Percentiles rank a stretch among this genome's conserved stretches.
Evolutionary conservation across 257 asterid genomes (phyloP).

Genomic region (Nicotiana tabacum): DNA sequence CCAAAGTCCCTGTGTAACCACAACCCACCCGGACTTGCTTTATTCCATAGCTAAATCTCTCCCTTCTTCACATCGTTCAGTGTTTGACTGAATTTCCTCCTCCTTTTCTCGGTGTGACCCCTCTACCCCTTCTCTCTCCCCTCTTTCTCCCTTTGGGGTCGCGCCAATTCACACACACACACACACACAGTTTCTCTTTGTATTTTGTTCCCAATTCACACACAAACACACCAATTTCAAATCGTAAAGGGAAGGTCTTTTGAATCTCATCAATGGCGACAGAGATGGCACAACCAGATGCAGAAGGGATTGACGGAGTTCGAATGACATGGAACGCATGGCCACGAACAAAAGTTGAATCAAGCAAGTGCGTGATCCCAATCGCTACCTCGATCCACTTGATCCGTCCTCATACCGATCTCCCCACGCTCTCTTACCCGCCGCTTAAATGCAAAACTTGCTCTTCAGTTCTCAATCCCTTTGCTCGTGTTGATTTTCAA

Average conservation of each 20-base stretch:
- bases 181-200: neutral
- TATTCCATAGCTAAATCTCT: neutral
- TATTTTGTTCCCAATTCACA: neutral
- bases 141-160: neutral
- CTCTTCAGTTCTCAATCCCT: conserved; percentile 69
- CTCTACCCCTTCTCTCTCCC: neutral
- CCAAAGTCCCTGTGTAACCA: too few relatives aligned
- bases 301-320: conserved; percentile 89
- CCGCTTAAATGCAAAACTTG: conserved; percentile 96
- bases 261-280: conserved; percentile 28
- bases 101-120: neutral
- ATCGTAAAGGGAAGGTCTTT: neutral
- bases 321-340: conserved; percentile 91
- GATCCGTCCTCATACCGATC: conserved; percentile 79
- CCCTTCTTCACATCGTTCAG: neutral
- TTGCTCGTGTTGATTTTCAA: conserved; percentile 75
- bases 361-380: conserved; percentile 96
- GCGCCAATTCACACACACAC: neutral
- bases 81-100: conserved; percentile 1
- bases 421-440: conserved; percentile 57
- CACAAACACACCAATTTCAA: neutral
- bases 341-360: conserved; percentile 93
- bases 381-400: conserved; percentile 89
- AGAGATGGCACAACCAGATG: conserved; percentile 81
- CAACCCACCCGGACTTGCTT: too few relatives aligned